These are phyloP conservation scores for Calophaca sinica DNA, from an alignment of 306 rosid species.

Conservation along the genomic window DNA sequence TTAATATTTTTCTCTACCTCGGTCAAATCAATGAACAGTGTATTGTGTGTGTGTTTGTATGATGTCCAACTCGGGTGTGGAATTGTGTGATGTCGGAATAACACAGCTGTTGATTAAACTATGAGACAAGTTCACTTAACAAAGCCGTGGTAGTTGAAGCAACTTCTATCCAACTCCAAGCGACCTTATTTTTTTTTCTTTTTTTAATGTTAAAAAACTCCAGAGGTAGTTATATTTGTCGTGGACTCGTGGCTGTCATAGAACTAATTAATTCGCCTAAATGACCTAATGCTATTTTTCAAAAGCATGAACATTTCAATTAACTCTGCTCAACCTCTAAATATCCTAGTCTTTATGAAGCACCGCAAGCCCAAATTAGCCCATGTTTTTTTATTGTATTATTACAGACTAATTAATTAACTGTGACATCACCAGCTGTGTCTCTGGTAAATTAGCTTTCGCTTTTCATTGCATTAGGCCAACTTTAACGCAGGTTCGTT, in stretches of 20 bases:
- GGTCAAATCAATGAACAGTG: too few species aligned
- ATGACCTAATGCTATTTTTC: neutral
- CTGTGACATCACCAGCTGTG: neutral
- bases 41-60: too few species aligned
- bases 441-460: neutral
- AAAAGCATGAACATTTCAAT: neutral
- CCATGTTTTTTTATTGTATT: neutral
- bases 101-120: too few species aligned
- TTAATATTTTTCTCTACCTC: too few species aligned
- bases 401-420: neutral
- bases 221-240: too few species aligned
- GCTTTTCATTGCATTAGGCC: neutral
- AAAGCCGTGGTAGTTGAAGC: conserved; percentile 38
- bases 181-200: conserved; percentile 1
- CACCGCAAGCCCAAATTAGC: neutral
- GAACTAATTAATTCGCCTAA: too few species aligned
- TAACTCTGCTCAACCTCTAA: neutral
- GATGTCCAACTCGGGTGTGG: too few species aligned
- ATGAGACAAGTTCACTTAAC: conserved; percentile 32
- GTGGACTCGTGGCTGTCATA: too few species aligned
- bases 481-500: too few species aligned
- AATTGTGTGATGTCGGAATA: too few species aligned
- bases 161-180: conserved; percentile 41
- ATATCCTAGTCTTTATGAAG: neutral
- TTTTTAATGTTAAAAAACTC: neutral